Evolutionary conservation across 106 monocot genomes (phyloP), one percentile per base, ranked within the genome.

Genomic region (Acorus calamus): DNA sequence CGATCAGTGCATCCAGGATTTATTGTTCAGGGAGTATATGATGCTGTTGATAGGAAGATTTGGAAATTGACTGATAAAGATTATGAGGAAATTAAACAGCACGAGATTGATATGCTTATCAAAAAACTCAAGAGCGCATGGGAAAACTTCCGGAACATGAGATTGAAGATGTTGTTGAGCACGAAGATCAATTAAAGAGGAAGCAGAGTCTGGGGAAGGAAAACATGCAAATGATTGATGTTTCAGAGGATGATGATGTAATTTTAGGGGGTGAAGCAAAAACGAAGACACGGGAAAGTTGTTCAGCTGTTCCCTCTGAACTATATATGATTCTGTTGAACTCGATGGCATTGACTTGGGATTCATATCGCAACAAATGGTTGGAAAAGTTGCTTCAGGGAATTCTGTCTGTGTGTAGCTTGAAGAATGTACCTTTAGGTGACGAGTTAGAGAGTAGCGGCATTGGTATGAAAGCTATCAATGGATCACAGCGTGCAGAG

Each of bases 31-130:
- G 88, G 71, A 55, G 92, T 98, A 41, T 98, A 98, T 74, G 96
- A 98, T 48, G 73, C 88, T 11, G 82, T 83, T 55, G 81, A 85
- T 46, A 91, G 61, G 60, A 91, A 78, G 51, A 83, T 98, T 5
- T 98, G 82, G 82, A 98, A 88, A 63, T 69, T 98, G 54, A 92
- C 91, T 4, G 96, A 98, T 53, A 91, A 87, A 53, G 96, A 98
- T 62, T 98, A 98, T 66, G 85, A 88, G 63, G 96, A 98, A 52
- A 71, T 73, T 71, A 88, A 85, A 53, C 96, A 98, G 57, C 73
- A 84, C 59, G 96, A 98, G 63, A 83, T 98, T 47, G 76, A 98
- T 65, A 53, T 78, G 11, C 84, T 92, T 59, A 80, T 98, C 72
- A 78, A 50, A 88, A 91, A 69, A 98, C 96, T 56, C 62, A 58